Percentiles rank a stretch among this genome's conserved stretches.
These are phyloP conservation scores for Hansenula lynferdii DNA, from an alignment of 1,139 yeast species.

Conservation along the genomic window DNA sequence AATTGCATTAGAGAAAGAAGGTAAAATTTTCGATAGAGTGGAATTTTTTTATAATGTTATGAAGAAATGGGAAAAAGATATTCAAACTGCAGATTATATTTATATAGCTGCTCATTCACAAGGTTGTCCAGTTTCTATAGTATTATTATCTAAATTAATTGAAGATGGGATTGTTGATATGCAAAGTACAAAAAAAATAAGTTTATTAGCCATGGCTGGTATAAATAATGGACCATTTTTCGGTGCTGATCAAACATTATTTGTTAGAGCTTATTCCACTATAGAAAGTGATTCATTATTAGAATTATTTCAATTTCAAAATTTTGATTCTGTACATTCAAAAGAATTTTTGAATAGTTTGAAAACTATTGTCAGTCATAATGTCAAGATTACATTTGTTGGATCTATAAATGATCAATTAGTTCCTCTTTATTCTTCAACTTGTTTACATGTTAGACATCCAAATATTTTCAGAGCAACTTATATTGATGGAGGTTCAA, in stretches of 20 bases:
- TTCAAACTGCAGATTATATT: slow-evolving; percentile 75
- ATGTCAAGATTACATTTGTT: slow-evolving; percentile 73
- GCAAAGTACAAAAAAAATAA: slow-evolving; percentile 48
- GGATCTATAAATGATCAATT: slow-evolving; percentile 91
- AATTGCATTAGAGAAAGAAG: slow-evolving; percentile 91
- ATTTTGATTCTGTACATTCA: slow-evolving; percentile 67
- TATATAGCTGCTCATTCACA: slow-evolving; percentile 93
- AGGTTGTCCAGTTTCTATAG: slow-evolving; percentile 89
- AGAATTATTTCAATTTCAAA: slow-evolving; percentile 86
- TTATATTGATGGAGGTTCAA: slow-evolving; percentile 60
- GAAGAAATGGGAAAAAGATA: slow-evolving; percentile 63
- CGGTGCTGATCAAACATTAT: slow-evolving; percentile 78
- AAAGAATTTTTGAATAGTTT: slow-evolving; percentile 65
- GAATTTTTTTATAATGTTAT: slow-evolving; percentile 72
- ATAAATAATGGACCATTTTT: slow-evolving; percentile 90
- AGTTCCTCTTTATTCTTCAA: slow-evolving; percentile 87
- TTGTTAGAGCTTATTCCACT: slow-evolving; percentile 84
- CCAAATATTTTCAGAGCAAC: slow-evolving; percentile 89
- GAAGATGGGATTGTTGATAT: slow-evolving; percentile 56
- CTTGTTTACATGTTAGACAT: slow-evolving; percentile 77
- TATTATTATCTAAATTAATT: slow-evolving; percentile 66
- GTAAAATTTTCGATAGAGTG: slow-evolving; percentile 82
- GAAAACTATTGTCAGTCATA: slow-evolving; percentile 57
- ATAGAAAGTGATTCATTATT: slow-evolving; percentile 82
- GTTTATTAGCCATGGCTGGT: slow-evolving; percentile 93